Evolutionary conservation across 148 eudicot genomes (phyloP).

Genomic region (Cornus controversa): DNA sequence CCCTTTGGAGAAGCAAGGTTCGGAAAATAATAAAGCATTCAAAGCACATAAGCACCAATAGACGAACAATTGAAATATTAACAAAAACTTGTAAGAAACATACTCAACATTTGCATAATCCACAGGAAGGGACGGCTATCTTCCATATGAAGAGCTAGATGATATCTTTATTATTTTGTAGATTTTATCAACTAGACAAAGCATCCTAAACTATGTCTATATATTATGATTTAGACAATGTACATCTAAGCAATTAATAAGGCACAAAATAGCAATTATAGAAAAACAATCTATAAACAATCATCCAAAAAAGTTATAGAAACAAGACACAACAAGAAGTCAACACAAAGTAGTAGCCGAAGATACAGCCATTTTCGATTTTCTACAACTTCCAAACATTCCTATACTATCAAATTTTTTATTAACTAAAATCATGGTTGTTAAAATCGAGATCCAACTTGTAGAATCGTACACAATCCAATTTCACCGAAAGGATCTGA

Average conservation of each 20-base stretch:
- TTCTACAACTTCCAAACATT: neutral
- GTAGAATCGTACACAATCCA: no score
- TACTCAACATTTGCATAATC: no score
- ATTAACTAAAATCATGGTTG: neutral
- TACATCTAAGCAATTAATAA: neutral
- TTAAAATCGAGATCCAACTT: no score
- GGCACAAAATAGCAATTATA: neutral
- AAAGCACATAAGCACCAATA: no score
- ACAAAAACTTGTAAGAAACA: neutral
- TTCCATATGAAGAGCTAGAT: neutral
- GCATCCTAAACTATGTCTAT: neutral
- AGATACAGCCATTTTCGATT: neutral
- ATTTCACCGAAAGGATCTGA: no score
- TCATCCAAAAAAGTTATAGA: neutral
- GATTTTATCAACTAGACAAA: neutral
- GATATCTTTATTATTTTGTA: neutral
- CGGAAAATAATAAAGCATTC: no score
- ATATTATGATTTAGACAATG: neutral
- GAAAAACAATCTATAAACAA: no score
- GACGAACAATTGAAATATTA: no score
- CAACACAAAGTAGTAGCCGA: neutral
- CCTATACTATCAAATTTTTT: neutral
- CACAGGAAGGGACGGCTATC: neutral
- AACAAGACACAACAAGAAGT: neutral
- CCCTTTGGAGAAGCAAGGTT: no score